phyloP scores from a whole-genome alignment of 768 basidiomycete species.

The Kwoniella dejecticola region DNA sequence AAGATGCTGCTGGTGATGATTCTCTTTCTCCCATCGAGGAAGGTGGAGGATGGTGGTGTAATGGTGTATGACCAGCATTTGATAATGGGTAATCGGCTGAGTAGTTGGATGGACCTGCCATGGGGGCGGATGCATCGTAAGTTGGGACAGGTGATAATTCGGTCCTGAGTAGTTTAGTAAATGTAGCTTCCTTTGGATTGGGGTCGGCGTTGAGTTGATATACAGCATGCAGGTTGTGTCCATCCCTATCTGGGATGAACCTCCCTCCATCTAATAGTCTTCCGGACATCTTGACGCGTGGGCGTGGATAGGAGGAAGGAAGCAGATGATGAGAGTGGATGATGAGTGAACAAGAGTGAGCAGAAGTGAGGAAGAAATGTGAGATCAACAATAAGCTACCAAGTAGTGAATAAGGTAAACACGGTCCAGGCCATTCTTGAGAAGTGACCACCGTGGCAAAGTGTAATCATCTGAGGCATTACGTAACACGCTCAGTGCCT shows the following conservation, averaged over 20 bases:
- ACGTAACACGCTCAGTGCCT: no score
- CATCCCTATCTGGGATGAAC: not conserved
- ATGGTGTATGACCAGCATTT: conserved; percentile 60
- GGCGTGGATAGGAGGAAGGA: no score
- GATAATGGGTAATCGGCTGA: conserved; percentile 68
- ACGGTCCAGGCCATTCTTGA: no score
- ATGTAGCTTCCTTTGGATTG: conserved; percentile 44
- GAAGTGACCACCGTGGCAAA: no score
- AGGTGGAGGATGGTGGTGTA: conserved; percentile 50
- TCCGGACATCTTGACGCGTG: not conserved
- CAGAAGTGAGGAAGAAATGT: no score
- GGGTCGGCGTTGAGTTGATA: no score
- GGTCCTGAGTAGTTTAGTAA: conserved; percentile 57
- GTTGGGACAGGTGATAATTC: conserved; percentile 57
- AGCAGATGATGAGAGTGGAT: no score
- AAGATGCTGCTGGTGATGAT: conserved; percentile 40
- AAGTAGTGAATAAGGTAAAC: no score
- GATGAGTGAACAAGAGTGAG: no score
- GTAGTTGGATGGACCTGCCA: conserved; percentile 60
- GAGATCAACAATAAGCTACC: no score
- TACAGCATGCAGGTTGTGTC: not conserved
- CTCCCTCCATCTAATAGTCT: not conserved
- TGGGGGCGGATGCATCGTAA: conserved; percentile 31
- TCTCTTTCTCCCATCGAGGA: conserved; percentile 26
- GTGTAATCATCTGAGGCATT: no score